Evolutionary conservation across 352 stramenopile species (phyloP).

Genomic region (Aphanomyces cochlioides): DNA sequence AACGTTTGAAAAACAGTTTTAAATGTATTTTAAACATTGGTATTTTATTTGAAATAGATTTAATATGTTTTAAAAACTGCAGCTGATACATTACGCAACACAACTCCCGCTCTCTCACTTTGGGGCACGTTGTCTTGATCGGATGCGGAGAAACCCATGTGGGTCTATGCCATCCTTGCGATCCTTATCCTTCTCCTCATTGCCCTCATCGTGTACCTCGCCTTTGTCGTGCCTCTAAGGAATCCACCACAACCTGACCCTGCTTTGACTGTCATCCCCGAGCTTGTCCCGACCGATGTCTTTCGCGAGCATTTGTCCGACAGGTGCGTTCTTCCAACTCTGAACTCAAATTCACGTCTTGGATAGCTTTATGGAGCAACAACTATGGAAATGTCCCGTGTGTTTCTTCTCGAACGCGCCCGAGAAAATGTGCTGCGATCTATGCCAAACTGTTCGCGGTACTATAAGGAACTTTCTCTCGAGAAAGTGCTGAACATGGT

Average conservation of each 20-base stretch:
- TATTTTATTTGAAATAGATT: no score
- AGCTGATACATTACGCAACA: no score
- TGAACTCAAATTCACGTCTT: background rate
- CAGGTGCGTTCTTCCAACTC: slow-evolving; percentile 34
- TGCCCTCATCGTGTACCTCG: no score
- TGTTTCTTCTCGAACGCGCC: slow-evolving; percentile 89
- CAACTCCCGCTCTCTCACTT: no score
- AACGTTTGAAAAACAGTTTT: no score
- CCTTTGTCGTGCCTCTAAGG: slow-evolving; percentile 43
- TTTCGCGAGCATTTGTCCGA: slow-evolving; percentile 82
- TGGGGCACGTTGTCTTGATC: no score
- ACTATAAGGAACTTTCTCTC: slow-evolving; percentile 19
- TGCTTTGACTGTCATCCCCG: slow-evolving; percentile 47
- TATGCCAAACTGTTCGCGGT: slow-evolving; percentile 73
- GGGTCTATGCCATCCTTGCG: no score
- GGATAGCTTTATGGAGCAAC: slow-evolving; percentile 63
- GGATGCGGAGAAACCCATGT: no score
- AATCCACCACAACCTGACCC: slow-evolving; percentile 39
- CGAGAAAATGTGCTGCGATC: slow-evolving; percentile 71
- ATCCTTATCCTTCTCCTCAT: no score
- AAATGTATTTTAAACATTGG: no score
- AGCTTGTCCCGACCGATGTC: slow-evolving; percentile 50
- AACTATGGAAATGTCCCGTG: slow-evolving; percentile 80
- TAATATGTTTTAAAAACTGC: no score
- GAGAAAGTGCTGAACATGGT: background rate